Percentiles rank a stretch among this genome's conserved stretches.
Evolutionary conservation across 1,139 yeast species (phyloP).

Genomic region (Pichia sp.): DNA sequence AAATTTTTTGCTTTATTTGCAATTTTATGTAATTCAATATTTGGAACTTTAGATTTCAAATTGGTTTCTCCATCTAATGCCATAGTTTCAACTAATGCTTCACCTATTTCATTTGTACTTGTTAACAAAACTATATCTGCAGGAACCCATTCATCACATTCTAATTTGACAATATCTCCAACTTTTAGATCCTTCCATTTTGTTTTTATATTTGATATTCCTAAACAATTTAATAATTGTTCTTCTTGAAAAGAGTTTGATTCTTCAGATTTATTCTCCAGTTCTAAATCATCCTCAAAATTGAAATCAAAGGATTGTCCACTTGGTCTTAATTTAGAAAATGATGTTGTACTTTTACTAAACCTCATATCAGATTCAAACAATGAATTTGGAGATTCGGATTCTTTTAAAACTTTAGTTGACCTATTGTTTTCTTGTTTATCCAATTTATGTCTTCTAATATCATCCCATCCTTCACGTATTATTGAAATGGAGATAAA

Average conservation of each 20-base stretch:
- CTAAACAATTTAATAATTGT: slow-evolving; percentile 16
- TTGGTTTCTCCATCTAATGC: slow-evolving; percentile 97
- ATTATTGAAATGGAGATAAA: slow-evolving; percentile 88
- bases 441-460: slow-evolving; percentile 81
- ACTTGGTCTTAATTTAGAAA: slow-evolving; percentile 25
- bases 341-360: slow-evolving; percentile 27
- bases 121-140: slow-evolving; percentile 76
- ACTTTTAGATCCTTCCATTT: slow-evolving; percentile 77
- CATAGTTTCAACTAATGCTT: slow-evolving; percentile 89
- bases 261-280: slow-evolving; percentile 7
- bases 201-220: slow-evolving; percentile 24
- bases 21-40: slow-evolving; percentile 49
- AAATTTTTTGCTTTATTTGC: slow-evolving; percentile 49
- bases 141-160: slow-evolving; percentile 87
- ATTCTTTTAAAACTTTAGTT: slow-evolving; percentile 37
- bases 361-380: slow-evolving; percentile 16
- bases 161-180: slow-evolving; percentile 71
- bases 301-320: slow-evolving; percentile 22
- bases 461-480: slow-evolving; percentile 91
- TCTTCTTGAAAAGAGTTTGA: slow-evolving; percentile 24
- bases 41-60: slow-evolving; percentile 67
- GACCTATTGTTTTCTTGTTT: slow-evolving; percentile 70
- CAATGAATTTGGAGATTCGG: slow-evolving; percentile 4
- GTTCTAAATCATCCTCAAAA: slow-evolving; percentile 15
- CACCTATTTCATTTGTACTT: slow-evolving; percentile 60